Base-by-base conservation (phyloP, 129 eudicot species). In the Centaurea solstitialis region DNA sequence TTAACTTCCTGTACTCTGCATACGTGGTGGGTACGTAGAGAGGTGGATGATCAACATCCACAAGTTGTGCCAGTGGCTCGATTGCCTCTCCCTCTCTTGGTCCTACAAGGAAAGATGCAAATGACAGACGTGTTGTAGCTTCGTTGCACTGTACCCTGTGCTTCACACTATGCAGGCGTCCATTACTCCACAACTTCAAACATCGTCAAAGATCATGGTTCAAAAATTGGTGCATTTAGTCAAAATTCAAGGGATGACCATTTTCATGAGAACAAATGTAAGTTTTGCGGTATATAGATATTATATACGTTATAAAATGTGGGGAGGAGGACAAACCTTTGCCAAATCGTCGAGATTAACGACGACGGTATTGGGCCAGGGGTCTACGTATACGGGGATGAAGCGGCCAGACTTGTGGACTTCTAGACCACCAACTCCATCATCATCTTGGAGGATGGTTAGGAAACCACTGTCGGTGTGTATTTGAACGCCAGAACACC, bases 371-470 rank as follows among this genome's bases (percentile, higher is more conserved):
- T 84, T 89, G 3, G 88, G 91, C 70, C 74, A 82, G 26, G 96
- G 96, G 68, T 88, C 89, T n/a, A n/a, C n/a, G n/a, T n/a, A n/a
- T 23, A 91, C 88, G 0, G 96, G 76, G 67, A 76, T 57, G 12
- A 76, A 91, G 33, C 41, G 38, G 1, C 91, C 93, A 2, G 83
- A 82, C 41, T 39, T 71, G 73, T 78, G 70, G 1, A 91, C 93
- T 82, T 91, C 89, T 9, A 91, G 96, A 2, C 96, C 96, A 18
- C 96, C 93, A 47, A 88, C 76, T 61, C 88, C 91, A 75, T 91
- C 96, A 17, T 91, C 96, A n/a, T n/a, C n/a, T n/a, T n/a, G n/a
- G n/a, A n/a, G n/a, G n/a, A n/a, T n/a, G n/a, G n/a, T n/a, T n/a
- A n/a, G n/a, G n/a, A n/a, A n/a, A n/a, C n/a, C n/a, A n/a, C n/a